Percentiles rank a stretch among this genome's conserved stretches.
Conservation (phyloP, 108 stramenopile species). For the Epipyxis sp. region DNA sequence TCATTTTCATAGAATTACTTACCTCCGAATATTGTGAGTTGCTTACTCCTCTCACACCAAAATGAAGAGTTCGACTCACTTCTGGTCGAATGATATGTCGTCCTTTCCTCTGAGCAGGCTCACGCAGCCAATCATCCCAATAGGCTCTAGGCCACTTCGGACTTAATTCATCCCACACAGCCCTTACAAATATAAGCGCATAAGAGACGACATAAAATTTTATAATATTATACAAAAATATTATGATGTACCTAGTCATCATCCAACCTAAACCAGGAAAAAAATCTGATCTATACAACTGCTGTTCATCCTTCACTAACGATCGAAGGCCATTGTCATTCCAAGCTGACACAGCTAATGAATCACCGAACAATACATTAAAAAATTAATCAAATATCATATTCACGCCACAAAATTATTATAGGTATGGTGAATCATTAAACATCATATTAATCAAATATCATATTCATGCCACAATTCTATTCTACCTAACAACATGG, state of each 20-base stretch:
- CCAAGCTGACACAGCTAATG: conserved; percentile 82
- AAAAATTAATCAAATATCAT: conserved; percentile 6
- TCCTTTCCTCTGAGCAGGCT: conserved; percentile 67
- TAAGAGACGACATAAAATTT: conserved; percentile 1
- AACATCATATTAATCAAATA: no score
- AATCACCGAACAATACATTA: conserved; percentile 50
- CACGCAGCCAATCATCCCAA: conserved; percentile 97
- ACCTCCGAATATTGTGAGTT: conserved; percentile 56
- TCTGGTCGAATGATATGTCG: conserved; percentile 74
- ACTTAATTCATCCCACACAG: conserved; percentile 70
- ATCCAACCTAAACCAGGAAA: conserved; percentile 95
- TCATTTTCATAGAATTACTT: conserved; percentile 49
- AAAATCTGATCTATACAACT: conserved; percentile 74
- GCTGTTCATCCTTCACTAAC: conserved; percentile 52
- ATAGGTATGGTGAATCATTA: no score
- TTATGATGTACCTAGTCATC: conserved; percentile 63
- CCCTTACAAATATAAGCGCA: no score
- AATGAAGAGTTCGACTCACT: conserved; percentile 76
- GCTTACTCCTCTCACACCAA: conserved; percentile 68
- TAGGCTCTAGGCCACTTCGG: conserved; percentile 65
- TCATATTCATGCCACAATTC: no score
- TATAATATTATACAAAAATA: no score
- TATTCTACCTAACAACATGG: no score
- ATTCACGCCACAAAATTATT: no score
- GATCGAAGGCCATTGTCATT: conserved; percentile 80